phyloP scores from a whole-genome alignment of 2,329 filamentous ascomycete genomes.

The Pseudogymnoascus sp. region DNA sequence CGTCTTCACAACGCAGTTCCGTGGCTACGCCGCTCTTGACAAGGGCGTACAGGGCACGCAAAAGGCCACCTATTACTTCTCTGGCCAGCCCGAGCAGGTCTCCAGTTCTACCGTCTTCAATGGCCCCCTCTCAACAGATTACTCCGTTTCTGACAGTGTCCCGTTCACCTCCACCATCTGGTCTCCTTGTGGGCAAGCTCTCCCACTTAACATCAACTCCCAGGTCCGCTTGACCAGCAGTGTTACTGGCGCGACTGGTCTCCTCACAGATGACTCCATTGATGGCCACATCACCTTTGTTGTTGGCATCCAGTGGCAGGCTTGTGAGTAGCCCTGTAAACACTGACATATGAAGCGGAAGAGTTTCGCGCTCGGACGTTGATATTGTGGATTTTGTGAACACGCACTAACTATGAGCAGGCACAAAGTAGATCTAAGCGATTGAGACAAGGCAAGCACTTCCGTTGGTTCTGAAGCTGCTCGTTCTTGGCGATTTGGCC shows the following conservation, averaged over 20 bases:
- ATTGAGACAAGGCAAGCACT: neutral
- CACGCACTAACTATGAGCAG: neutral
- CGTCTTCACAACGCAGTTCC: slow-evolving; percentile 42
- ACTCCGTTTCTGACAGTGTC: slow-evolving; percentile 34
- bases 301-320: slow-evolving; percentile 33
- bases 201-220: slow-evolving; percentile 46
- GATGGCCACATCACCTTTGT: slow-evolving; percentile 38
- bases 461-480: neutral
- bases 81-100: slow-evolving; percentile 30
- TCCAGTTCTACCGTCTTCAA: slow-evolving; percentile 33
- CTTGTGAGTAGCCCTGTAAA: neutral
- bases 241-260: slow-evolving; percentile 27
- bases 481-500: neutral
- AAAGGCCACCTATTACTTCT: slow-evolving; percentile 47
- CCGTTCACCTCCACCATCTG: slow-evolving; percentile 39
- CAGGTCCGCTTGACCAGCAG: slow-evolving; percentile 35
- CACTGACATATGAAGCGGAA: neutral
- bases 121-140: slow-evolving; percentile 35
- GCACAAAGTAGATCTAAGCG: neutral
- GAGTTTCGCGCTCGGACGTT: neutral
- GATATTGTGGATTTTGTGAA: neutral
- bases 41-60: slow-evolving; percentile 38
- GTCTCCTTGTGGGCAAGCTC: slow-evolving; percentile 42
- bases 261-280: slow-evolving; percentile 40
- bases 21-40: slow-evolving; percentile 40